Evolutionary conservation across 768 basidiomycete genomes (phyloP), one percentile per base, ranked within the genome.

Genomic region (Trametes cubensis): DNA sequence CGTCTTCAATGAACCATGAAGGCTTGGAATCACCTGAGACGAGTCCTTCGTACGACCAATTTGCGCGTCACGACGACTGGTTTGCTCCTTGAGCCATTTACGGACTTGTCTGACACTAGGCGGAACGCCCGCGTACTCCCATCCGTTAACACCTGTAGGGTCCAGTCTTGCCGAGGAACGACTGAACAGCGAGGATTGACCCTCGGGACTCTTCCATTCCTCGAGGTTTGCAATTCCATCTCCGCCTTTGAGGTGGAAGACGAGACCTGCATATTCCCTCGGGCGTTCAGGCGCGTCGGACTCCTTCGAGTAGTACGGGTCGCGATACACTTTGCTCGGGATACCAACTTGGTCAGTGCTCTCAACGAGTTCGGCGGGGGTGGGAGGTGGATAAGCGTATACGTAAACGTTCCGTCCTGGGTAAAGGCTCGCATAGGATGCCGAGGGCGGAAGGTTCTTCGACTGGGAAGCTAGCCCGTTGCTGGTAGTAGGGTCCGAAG

Each of bases 71-170:
- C 30, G 38, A 42, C n/a, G 20, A 17, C 54, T 69, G 68, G 25
- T 65, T 14, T 78, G 69, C 26, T 70, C 68, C 14, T 70, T 70
- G 48, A 92, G 70, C 85, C 88, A 92, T 46, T 71, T 73, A 46
- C 78, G 80, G 3, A 83, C 79, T 69, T 85, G 78, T 65, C 74
- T 79, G 23, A 77, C 71, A 60, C 82, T 85, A 0, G 93, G 93
- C 0, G 95, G 91, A 58, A 71, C 70, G 54, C 83, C 78, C 0
- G 86, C 87, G 74, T 88, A 95, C 67, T 95, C 93, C 94, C 93
- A 95, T 6, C 91, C 91, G 25, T 77, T 73, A 41, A 85, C 70
- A 62, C 76, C 73, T 4, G 64, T 57, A 38, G 71, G 64, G 56
- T 77, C 66, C n/a, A 66, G 40, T 17, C 1, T 15, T 7, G n/a